Conservation (phyloP, 2,329 filamentous ascomycete species). For the Penicillium concentricum region DNA sequence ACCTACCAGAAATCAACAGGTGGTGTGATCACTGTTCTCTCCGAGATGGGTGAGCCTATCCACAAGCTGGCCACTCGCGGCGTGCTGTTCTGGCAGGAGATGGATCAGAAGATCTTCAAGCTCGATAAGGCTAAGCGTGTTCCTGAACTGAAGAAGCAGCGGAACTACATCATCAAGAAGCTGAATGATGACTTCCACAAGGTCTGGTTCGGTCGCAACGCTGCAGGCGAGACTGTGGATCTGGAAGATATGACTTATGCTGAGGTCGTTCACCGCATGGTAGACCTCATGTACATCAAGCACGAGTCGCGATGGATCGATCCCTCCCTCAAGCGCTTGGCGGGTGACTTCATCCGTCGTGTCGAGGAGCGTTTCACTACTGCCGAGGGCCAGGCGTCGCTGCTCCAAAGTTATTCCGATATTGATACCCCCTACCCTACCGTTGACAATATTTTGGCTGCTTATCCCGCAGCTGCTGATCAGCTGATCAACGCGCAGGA, state of each 20-base stretch:
- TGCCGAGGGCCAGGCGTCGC: constrained; percentile 68
- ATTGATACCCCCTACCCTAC: constrained; percentile 77
- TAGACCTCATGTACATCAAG: constrained; percentile 87
- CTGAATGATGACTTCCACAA: constrained; percentile 96
- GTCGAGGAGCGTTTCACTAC: constrained; percentile 93
- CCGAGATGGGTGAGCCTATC: constrained; percentile 99
- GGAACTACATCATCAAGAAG: constrained; percentile 90
- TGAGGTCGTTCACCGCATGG: constrained; percentile 81
- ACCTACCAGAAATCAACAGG: constrained; percentile 89
- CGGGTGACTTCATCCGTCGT: constrained; percentile 93
- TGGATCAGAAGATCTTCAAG: constrained; percentile 98
- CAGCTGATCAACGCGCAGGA: constrained; percentile 98
- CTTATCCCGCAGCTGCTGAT: constrained; percentile 80
- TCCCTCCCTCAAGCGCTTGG: constrained; percentile 74
- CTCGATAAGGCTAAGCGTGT: constrained; percentile 93
- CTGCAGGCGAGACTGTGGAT: constrained; percentile 75
- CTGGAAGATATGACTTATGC: constrained; percentile 95
- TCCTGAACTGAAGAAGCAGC: constrained; percentile 81
- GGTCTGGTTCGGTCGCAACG: constrained; percentile 91
- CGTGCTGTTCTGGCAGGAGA: constrained; percentile 96
- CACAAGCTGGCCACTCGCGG: constrained; percentile 97
- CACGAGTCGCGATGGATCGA: constrained; percentile 93
- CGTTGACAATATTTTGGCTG: constrained; percentile 73
- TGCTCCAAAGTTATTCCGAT: constrained; percentile 87
- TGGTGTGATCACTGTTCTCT: constrained; percentile 92